phyloP scores from a whole-genome alignment of 768 basidiomycete species.

The Podaxis pistillaris region DNA sequence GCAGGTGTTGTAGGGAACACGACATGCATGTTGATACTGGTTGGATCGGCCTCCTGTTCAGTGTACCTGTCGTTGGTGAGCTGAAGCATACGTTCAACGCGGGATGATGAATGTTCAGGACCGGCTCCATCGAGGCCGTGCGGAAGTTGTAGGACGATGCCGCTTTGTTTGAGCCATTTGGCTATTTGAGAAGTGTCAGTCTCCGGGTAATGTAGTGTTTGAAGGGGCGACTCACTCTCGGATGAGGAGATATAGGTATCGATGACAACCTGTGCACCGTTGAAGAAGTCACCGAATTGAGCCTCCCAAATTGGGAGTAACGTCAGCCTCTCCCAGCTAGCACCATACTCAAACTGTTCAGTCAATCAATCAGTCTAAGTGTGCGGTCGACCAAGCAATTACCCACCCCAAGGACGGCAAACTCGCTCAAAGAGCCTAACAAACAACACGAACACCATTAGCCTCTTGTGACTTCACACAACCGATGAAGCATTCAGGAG shows the following conservation, averaged over 20 bases:
- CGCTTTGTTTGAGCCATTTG: conserved; percentile 93
- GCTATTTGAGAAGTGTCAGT: conserved; percentile 40
- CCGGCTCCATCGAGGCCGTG: conserved; percentile 93
- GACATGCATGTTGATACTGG: conserved; percentile 81
- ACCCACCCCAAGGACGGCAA: conserved; percentile 83
- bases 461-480: not conserved
- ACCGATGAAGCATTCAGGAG: not conserved
- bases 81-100: conserved; percentile 92
- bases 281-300: conserved; percentile 95
- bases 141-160: conserved; percentile 80
- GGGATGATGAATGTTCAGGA: conserved; percentile 88
- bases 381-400: not conserved
- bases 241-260: conserved; percentile 86
- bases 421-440: conserved; percentile 82
- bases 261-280: conserved; percentile 87
- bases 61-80: conserved; percentile 72
- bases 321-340: conserved; percentile 84
- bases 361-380: conserved; percentile 3
- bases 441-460: not conserved
- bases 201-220: not conserved
- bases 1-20: conserved; percentile 86
- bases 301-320: conserved; percentile 91
- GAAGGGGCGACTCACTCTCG: conserved; percentile 58
- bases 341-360: conserved; percentile 83
- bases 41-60: conserved; percentile 27